Conservation (phyloP, 768 basidiomycete genomes). For the Wakefieldia striispora region DNA sequence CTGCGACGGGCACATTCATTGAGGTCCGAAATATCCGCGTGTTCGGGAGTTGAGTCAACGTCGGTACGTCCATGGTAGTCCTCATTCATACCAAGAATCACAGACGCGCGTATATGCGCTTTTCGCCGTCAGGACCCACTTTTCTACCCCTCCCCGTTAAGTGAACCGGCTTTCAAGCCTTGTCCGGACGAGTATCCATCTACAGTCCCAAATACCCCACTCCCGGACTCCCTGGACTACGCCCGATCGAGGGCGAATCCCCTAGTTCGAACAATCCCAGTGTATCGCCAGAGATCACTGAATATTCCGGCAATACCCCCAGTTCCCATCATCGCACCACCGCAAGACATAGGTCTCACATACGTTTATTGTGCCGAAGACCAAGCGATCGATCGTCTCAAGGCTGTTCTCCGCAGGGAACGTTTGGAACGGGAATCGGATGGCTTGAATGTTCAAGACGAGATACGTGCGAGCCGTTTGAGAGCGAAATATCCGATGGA, state of each 20-base stretch:
- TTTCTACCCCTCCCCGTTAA: conserved; percentile 6
- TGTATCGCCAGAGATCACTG: conserved; percentile 2
- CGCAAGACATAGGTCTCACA: conserved; percentile 32
- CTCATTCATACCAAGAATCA: background rate
- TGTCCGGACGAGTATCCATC: conserved; percentile 12
- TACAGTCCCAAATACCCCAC: conserved; percentile 26
- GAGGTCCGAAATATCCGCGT: conserved; percentile 27
- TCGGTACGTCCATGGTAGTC: conserved; percentile 4
- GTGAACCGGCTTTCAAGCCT: background rate
- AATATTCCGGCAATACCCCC: conserved; percentile 9
- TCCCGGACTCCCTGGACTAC: conserved; percentile 23
- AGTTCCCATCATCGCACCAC: conserved; percentile 58
- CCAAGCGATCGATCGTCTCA: conserved; percentile 43
- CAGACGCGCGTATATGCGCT: conserved; percentile 9
- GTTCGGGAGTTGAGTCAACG: conserved; percentile 2
- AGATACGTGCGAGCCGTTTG: conserved; percentile 7
- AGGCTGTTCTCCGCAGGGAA: conserved; percentile 43
- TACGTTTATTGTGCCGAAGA: conserved; percentile 34
- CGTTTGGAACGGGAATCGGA: conserved; percentile 35
- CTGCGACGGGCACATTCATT: conserved; percentile 41
- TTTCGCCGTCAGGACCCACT: conserved; percentile 6
- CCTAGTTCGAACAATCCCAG: conserved; percentile 17
- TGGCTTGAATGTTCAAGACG: conserved; percentile 19
- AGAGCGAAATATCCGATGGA: background rate
- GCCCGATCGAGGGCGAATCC: conserved; percentile 22